These are phyloP conservation scores for Pycnococcus provasolii DNA, from an alignment of 139 green algal genomes.

Conservation along the genomic window DNA sequence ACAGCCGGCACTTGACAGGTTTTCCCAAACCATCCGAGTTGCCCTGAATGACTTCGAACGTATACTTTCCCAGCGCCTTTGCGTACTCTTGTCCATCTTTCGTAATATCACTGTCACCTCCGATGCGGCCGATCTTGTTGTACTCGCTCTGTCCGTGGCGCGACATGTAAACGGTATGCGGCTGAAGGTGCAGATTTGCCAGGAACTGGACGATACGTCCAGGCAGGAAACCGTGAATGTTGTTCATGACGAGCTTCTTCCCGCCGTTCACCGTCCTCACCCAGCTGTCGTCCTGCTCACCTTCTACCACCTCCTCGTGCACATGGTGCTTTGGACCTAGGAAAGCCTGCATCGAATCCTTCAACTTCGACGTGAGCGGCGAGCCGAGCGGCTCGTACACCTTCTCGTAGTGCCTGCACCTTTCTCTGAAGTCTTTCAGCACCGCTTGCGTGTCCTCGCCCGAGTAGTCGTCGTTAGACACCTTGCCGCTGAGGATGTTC, in stretches of 20 bases:
- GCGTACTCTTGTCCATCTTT: conserved; percentile 22
- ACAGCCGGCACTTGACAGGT: conserved; percentile 28
- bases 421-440: conserved; percentile 21
- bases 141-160: conserved; percentile 32
- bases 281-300: conserved; percentile 20
- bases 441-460: not conserved
- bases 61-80: conserved; percentile 12
- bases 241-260: conserved; percentile 21
- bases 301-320: not conserved
- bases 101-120: conserved; percentile 16
- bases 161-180: conserved; percentile 20
- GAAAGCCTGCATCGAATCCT: not conserved
- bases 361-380: too few relatives aligned
- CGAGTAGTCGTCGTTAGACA: conserved; percentile 10
- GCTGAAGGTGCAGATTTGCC: conserved; percentile 25
- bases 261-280: conserved; percentile 29
- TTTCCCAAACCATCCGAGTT: conserved; percentile 4
- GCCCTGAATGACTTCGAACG: conserved; percentile 1
- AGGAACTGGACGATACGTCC: conserved; percentile 28
- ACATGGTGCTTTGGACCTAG: conserved; percentile 5
- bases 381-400: conserved; percentile 18
- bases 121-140: conserved; percentile 25
- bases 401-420: conserved; percentile 25
- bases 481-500: conserved; percentile 24
- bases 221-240: conserved; percentile 26